These are phyloP conservation scores for Chrysosporium queenslandicum DNA, from an alignment of 2,329 filamentous ascomycete genomes.

Conservation along the genomic window DNA sequence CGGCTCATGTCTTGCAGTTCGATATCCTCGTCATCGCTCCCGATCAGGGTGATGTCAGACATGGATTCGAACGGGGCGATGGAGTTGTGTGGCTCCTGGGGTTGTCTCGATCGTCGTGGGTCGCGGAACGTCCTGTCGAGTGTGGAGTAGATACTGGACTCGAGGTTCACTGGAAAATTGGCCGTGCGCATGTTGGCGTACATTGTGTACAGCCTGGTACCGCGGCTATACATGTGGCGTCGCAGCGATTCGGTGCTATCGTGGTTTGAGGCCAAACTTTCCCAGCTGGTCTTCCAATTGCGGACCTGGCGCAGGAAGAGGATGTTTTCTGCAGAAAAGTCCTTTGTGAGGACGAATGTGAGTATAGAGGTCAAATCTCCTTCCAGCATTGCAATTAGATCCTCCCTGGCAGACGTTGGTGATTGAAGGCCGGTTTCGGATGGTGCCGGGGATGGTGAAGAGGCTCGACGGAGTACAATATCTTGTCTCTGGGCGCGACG, in stretches of 20 bases:
- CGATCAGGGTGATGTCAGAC: background rate
- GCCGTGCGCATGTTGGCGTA: conserved; percentile 49
- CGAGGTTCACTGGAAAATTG: conserved; percentile 55
- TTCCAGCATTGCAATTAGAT: conserved; percentile 47
- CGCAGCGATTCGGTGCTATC: conserved; percentile 15
- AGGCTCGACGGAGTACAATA: too few relatives aligned
- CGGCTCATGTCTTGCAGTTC: background rate
- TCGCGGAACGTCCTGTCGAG: conserved; percentile 43
- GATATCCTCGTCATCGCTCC: background rate
- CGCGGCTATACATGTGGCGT: conserved; percentile 45
- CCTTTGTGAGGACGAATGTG: conserved; percentile 50
- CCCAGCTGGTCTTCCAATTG: conserved; percentile 42
- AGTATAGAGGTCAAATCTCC: conserved; percentile 49
- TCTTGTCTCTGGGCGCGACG: background rate
- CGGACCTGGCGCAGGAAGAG: conserved; percentile 50
- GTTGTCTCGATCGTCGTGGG: conserved; percentile 35
- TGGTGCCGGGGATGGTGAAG: too few relatives aligned
- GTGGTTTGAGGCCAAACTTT: conserved; percentile 10
- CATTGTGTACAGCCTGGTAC: conserved; percentile 47
- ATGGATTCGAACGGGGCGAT: conserved; percentile 24
- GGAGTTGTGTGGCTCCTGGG: conserved; percentile 28
- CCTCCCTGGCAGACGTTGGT: background rate
- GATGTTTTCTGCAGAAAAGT: conserved; percentile 59
- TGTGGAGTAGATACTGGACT: conserved; percentile 42
- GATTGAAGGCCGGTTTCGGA: too few relatives aligned